These are phyloP conservation scores for Phaseolus lunatus DNA, from an alignment of 306 rosid species.

Conservation along the genomic window DNA sequence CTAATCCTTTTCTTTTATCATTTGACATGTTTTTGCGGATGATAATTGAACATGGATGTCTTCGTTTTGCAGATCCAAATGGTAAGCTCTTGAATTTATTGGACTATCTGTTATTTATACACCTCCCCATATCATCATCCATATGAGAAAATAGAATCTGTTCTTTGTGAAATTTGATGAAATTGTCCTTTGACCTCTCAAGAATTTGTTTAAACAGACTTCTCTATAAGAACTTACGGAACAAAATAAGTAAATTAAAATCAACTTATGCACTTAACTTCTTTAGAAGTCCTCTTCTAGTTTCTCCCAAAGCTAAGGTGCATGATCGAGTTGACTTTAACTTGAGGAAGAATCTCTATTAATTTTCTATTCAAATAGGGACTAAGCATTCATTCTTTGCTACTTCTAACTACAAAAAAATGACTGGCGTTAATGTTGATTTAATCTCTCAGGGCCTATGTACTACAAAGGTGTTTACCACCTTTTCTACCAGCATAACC, in stretches of 20 bases:
- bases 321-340: neutral
- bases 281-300: neutral
- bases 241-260: neutral
- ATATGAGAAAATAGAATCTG: neutral
- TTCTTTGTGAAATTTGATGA: conserved; percentile 15
- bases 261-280: neutral
- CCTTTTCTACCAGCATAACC: conserved; percentile 66
- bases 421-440: conserved; percentile 22
- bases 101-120: neutral
- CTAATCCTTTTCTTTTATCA: conserved; percentile 27
- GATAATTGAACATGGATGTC: conserved; percentile 14
- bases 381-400: neutral
- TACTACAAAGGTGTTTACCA: conserved; percentile 65
- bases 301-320: neutral
- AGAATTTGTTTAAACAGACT: neutral
- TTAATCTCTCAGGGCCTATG: conserved; percentile 57
- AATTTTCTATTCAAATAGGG: neutral
- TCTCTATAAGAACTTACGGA: neutral
- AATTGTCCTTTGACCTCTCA: neutral
- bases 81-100: conserved; percentile 44
- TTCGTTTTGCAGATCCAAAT: conserved; percentile 53
- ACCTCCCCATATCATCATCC: neutral
- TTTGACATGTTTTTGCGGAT: conserved; percentile 43
- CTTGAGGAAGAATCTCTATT: neutral
- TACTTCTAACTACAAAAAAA: neutral